Evolutionary conservation across 2,329 filamentous ascomycete species (phyloP), one percentile per base, ranked within the genome.

Genomic region (Arthrobotrys iridis): DNA sequence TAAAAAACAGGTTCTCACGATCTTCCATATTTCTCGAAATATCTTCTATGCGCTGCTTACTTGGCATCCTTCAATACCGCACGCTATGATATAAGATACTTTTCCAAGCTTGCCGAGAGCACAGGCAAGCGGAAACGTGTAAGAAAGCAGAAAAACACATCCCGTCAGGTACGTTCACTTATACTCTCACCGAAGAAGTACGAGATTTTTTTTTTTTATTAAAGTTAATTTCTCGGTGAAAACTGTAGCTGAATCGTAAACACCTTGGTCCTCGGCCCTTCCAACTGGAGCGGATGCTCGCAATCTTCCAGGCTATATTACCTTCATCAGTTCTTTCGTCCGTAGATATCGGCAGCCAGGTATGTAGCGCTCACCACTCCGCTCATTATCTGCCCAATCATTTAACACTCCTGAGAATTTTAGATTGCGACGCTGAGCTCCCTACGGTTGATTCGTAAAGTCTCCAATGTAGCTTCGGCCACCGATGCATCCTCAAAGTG

Each of bases 51-150:
- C 24, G 88, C 91, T 35, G 90, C 91, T 2, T 95, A 95, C 82
- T 87, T 95, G 2, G 90, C 92, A 59, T 93, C 91, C 0, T 92
- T 92, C 85, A 95, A 93, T 81, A 87, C 90, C 11, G 83, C 90
- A 0, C 86, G 88, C n/a, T 88, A 91, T 80, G 92, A 95, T 81
- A 83, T 88, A 3, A 85, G 88, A 0, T 88, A 92, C 80, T 95
- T 95, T 84, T 92, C 91, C 78, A 92, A 91, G 10, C 86, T 88
- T 79, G 68, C 59, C 7, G 78, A 79, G 13, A 67, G 46, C 30
- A 76, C 67, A 24, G 76, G 77, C 50, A 77, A 73, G 30, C 78
- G 78, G 8, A 77, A 78, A 26, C 77, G 78, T 20, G 75, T 68
- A 1, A 50, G 26, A 3, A 75, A 65, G 40, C 75, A 62, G 4